Percentiles rank a stretch among this genome's conserved stretches.
These are phyloP conservation scores for Sporothrix variecibatus DNA, from an alignment of 2,329 filamentous ascomycete genomes.

Conservation along the genomic window DNA sequence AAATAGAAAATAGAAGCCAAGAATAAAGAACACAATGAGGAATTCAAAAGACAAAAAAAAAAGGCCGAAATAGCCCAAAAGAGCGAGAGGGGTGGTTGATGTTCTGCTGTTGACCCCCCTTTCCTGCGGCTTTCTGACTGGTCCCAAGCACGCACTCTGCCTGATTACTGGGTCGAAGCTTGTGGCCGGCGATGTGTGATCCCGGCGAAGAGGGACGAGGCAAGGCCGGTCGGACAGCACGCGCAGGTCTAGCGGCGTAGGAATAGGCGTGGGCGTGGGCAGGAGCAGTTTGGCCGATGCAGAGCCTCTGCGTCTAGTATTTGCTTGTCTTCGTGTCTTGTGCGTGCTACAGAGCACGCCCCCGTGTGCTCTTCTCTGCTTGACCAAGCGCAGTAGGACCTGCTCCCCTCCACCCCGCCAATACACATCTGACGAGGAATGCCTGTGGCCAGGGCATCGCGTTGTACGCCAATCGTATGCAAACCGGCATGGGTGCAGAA, in stretches of 20 bases:
- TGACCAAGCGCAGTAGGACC: not conserved
- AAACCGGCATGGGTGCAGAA: not conserved
- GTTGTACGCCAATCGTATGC: not conserved
- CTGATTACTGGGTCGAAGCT: conserved; percentile 11
- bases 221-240: conserved; percentile 2
- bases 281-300: not conserved
- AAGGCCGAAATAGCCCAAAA: not conserved
- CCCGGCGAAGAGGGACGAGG: conserved; percentile 16
- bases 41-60: not conserved
- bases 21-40: not conserved
- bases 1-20: not conserved
- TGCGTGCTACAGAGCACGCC: conserved; percentile 11
- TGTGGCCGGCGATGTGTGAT: conserved; percentile 9
- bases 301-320: conserved; percentile 11
- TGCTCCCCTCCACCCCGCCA: not conserved
- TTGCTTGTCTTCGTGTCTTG: not conserved
- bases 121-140: conserved; percentile 13
- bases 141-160: conserved; percentile 2
- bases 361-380: not conserved
- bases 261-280: not conserved
- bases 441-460: not conserved
- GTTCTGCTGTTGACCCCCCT: not conserved
- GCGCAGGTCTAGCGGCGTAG: conserved; percentile 17
- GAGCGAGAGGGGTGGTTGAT: conserved; percentile 11
- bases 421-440: not conserved